Base-by-base conservation (phyloP, 768 basidiomycete species). In the Paxillus involutus region DNA sequence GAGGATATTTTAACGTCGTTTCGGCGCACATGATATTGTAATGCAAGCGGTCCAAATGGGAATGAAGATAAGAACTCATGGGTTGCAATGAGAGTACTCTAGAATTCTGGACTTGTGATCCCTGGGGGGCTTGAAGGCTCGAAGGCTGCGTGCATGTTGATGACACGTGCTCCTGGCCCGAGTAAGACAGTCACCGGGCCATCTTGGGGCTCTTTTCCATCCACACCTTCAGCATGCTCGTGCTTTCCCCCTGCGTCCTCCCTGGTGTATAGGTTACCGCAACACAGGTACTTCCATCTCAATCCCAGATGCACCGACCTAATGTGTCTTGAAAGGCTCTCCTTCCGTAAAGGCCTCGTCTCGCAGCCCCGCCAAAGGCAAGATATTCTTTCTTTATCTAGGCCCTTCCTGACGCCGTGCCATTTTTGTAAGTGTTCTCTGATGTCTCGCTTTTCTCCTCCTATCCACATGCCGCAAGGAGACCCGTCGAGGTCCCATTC, bases 381-480 rank as follows among this genome's bases (percentile, higher is more conserved):
- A 14, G 7, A 4, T 8, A 36, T 24, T 6, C 1, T 21, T 35
- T 6, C 6, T 7, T 21, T 37, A 9, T 55, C 49, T 16, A n/a
- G 42, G 1, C 50, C 54, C 33, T 33, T 37, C 17, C 14, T 19
- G 19, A 45, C 19, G 11, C 32, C 6, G 19, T 56, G 55, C 43
- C 52, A 56, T 21, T 12, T 33, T 13, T 52, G 44, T 5, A 26
- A 32, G 29, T 56, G 52, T 9, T 51, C 32, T 26, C 45, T 51
- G 29, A 56, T 35, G 6, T 44, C 30, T 17, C n/a, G 16, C 17
- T 52, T 52, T 12, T 56, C 19, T 7, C 35, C 32, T 40, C 39
- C 52, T 16, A 56, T 40, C 51, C 52, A 53, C 35, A 56, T 39
- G 6, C 30, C 9, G 16, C 55, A 56, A 2, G 51, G 36, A n/a